A percentile compares a stretch with the other conserved stretches of the same genome.
phyloP scores from a whole-genome alignment of 805 yeast species.

The Maudiozyma pseudohumilis region DNA sequence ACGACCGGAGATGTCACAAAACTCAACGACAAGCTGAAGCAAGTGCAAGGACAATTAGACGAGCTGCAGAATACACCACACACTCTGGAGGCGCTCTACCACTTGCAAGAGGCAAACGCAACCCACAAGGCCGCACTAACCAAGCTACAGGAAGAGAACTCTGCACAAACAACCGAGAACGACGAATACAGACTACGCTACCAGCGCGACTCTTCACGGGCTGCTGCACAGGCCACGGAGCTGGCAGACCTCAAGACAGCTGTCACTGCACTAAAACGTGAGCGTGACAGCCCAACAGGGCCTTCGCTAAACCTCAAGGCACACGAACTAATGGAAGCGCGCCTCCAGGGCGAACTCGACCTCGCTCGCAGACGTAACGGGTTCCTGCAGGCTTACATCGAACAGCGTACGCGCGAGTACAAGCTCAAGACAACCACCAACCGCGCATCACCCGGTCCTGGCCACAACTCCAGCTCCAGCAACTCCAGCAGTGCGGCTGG shows the following conservation, averaged over 20 bases:
- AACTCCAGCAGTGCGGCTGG: not conserved
- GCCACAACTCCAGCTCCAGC: not conserved
- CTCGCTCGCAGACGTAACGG: conserved; percentile 10
- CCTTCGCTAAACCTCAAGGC: conserved; percentile 17
- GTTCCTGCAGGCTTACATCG: conserved; percentile 17
- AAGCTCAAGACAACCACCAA: not conserved
- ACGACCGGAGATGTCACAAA: conserved; percentile 12
- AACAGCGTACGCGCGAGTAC: conserved; percentile 9
- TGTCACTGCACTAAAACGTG: conserved; percentile 21
- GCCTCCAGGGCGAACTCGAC: conserved; percentile 10
- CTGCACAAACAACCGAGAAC: conserved; percentile 15
- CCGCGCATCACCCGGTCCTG: not conserved
- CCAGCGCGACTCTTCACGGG: conserved; percentile 37
- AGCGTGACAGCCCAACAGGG: conserved; percentile 29
- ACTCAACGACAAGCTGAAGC: conserved; percentile 7
- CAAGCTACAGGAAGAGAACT: conserved; percentile 6
- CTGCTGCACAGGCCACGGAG: conserved; percentile 34
- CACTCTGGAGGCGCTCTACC: not conserved
- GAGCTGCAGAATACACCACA: not conserved
- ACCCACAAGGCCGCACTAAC: not conserved
- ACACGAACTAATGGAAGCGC: conserved; percentile 7
- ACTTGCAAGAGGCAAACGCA: not conserved
- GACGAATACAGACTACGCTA: conserved; percentile 33
- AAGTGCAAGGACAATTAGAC: conserved; percentile 6
- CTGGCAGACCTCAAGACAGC: conserved; percentile 24